Conservation (phyloP, 2,329 filamentous ascomycete species). For the Lecanosticta acicola region DNA sequence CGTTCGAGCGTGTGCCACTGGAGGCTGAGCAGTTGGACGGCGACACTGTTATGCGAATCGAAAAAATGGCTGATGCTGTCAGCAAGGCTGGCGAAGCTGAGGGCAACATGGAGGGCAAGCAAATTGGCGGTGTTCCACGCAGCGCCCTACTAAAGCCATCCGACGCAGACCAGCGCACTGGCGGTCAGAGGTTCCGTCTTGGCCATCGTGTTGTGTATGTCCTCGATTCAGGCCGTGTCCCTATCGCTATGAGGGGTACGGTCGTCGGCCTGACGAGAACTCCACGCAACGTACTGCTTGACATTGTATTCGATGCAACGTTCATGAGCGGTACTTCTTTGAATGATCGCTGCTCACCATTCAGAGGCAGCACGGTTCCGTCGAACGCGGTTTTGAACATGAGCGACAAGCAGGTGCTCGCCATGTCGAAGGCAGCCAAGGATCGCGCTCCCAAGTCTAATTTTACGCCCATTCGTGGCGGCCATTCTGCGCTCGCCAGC, state of each 20-base stretch:
- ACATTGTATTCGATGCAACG: slow-evolving; percentile 86
- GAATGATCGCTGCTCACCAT: slow-evolving; percentile 81
- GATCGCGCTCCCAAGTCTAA: slow-evolving; percentile 24
- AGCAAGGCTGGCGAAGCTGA: slow-evolving; percentile 44
- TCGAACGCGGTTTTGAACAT: slow-evolving; percentile 85
- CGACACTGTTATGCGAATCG: slow-evolving; percentile 74
- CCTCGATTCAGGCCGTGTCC: slow-evolving; percentile 87
- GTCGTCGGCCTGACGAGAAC: slow-evolving; percentile 93
- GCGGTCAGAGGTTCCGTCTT: slow-evolving; percentile 74
- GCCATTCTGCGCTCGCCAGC: slow-evolving; percentile 36
- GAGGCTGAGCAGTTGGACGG: slow-evolving; percentile 96
- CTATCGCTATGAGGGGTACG: slow-evolving; percentile 84
- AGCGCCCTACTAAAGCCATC: slow-evolving; percentile 85
- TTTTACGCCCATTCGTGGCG: slow-evolving; percentile 24
- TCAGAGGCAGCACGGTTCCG: slow-evolving; percentile 88
- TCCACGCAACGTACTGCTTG: slow-evolving; percentile 72
- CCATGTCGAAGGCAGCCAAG: slow-evolving; percentile 40
- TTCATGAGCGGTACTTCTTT: slow-evolving; percentile 98
- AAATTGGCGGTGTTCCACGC: slow-evolving; percentile 74
- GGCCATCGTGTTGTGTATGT: slow-evolving; percentile 93
- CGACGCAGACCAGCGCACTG: slow-evolving; percentile 88
- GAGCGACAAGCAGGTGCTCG: slow-evolving; percentile 72
- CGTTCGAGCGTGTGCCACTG: slow-evolving; percentile 89
- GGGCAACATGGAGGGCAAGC: slow-evolving; percentile 54
- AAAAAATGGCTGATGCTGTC: slow-evolving; percentile 64